Conservation (phyloP, 1,284 basidiomycete species). For the Leccinum subspadiceum region DNA sequence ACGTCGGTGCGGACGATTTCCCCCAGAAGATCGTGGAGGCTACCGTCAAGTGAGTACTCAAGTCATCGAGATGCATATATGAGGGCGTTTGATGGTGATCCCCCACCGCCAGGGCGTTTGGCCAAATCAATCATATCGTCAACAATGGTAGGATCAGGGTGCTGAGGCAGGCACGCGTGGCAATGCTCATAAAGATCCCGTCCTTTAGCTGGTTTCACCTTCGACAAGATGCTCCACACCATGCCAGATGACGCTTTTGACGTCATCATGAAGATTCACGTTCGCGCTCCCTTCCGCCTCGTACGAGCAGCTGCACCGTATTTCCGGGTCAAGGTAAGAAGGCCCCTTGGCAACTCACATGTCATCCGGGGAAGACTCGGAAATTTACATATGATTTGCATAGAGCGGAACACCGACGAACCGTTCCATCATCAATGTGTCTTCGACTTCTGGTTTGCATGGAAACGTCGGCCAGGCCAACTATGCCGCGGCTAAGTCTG, state of each 20-base stretch:
- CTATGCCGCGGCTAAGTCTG: constrained; percentile 78
- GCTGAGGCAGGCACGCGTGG: neutral
- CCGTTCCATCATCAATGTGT: constrained; percentile 76
- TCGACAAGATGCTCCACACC: constrained; percentile 86
- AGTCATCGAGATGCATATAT: neutral
- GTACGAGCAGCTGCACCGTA: constrained; percentile 82
- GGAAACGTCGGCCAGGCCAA: constrained; percentile 86
- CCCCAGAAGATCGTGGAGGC: constrained; percentile 76
- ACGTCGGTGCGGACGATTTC: constrained; percentile 81
- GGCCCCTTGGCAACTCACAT: neutral
- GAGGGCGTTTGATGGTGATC: constrained; percentile 2
- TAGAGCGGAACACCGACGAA: constrained; percentile 57
- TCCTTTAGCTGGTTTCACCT: constrained; percentile 74
- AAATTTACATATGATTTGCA: neutral
- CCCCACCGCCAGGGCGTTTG: constrained; percentile 55
- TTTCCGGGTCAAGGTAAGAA: constrained; percentile 73
- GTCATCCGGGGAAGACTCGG: neutral
- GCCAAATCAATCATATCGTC: constrained; percentile 83
- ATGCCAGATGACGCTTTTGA: constrained; percentile 82
- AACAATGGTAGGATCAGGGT: constrained; percentile 64
- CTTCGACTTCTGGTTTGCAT: constrained; percentile 75
- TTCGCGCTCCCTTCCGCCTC: constrained; percentile 70
- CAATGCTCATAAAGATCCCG: constrained; percentile 3
- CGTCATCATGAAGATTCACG: constrained; percentile 78
- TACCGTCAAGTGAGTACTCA: constrained; percentile 61